Conservation (phyloP, 2,329 filamentous ascomycete genomes). For the Paracorniculantispora psalliotae region DNA sequence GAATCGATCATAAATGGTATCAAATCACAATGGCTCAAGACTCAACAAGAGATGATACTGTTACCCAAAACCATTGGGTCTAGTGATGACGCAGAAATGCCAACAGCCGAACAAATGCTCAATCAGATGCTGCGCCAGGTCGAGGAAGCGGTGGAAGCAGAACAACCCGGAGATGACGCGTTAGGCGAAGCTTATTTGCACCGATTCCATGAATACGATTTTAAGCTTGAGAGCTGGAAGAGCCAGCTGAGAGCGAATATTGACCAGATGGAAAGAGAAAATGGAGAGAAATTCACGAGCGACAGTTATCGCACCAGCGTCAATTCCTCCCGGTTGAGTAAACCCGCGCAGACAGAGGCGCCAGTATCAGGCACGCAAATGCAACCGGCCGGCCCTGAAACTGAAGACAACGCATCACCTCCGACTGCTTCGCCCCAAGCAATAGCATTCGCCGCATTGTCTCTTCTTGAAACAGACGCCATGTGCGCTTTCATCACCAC, state of each 20-base stretch:
- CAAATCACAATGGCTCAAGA: background rate
- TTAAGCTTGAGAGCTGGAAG: background rate
- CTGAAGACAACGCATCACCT: background rate
- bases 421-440: background rate
- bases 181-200: background rate
- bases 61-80: no score
- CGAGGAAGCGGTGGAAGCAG: background rate
- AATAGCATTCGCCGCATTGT: background rate
- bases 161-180: background rate
- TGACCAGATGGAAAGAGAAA: background rate
- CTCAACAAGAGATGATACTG: background rate
- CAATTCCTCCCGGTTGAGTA: background rate
- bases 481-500: background rate
- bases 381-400: background rate
- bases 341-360: background rate
- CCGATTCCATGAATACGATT: no score
- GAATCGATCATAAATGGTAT: background rate
- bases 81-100: no score
- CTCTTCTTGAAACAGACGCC: background rate
- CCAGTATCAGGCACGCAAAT: background rate
- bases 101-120: no score
- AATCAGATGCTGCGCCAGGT: background rate
- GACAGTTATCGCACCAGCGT: background rate
- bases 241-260: background rate
- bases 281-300: background rate